phyloP scores from a whole-genome alignment of 257 asterid species.

The Capsicum rhomboideum region DNA sequence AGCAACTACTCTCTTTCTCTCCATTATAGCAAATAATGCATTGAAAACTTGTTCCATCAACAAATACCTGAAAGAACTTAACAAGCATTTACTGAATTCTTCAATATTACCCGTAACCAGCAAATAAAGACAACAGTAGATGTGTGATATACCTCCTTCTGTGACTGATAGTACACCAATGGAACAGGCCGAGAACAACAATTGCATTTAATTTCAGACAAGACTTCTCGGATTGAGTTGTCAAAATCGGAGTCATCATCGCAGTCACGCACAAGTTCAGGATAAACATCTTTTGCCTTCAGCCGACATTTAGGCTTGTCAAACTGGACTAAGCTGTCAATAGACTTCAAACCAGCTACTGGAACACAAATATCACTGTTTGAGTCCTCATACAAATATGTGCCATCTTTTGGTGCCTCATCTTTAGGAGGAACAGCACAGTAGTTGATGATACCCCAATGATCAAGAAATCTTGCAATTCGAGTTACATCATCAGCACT shows the following conservation, averaged over 20 bases:
- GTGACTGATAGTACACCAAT: constrained; percentile 66
- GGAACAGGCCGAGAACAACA: constrained; percentile 63
- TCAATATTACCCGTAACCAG: background rate
- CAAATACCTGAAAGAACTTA: background rate
- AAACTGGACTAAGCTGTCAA: constrained; percentile 86
- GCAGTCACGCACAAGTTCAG: constrained; percentile 44
- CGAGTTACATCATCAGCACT: constrained; percentile 69
- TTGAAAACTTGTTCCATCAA: background rate
- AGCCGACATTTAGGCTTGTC: constrained; percentile 83
- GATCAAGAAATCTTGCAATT: constrained; percentile 84
- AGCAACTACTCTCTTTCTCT: background rate
- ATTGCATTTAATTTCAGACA: constrained; percentile 64
- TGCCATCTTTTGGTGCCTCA: constrained; percentile 48
- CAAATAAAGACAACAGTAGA: background rate
- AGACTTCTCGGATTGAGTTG: constrained; percentile 54
- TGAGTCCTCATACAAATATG: constrained; percentile 61
- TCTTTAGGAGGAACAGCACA: constrained; percentile 58
- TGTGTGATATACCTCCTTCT: constrained; percentile 66
- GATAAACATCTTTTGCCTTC: constrained; percentile 74
- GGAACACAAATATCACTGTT: constrained; percentile 81
- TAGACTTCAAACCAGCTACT: constrained; percentile 72
- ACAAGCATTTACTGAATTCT: background rate
- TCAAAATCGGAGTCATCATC: constrained; percentile 59
- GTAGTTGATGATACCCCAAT: constrained; percentile 94
- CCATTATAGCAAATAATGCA: background rate